Percentiles rank a stretch among this genome's conserved stretches.
Evolutionary conservation across 2,329 filamentous ascomycete species (phyloP).

Genomic region (Beauveria caledonica): DNA sequence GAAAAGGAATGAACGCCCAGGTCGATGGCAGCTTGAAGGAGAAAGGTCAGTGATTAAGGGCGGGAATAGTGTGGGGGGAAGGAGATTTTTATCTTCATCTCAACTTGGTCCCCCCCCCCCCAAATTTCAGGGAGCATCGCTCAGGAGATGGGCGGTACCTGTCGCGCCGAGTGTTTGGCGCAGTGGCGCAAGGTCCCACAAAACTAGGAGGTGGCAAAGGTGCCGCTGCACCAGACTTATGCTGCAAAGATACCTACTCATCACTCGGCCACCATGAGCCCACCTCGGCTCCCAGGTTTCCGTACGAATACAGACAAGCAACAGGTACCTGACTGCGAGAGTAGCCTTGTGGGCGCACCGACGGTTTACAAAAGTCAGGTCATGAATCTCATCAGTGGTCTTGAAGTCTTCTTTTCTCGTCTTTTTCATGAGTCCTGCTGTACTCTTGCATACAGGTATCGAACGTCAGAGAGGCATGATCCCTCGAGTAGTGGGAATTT

Average conservation of each 20-base stretch:
- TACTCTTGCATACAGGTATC: too few species aligned
- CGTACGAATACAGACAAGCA: too few species aligned
- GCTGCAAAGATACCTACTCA: not conserved
- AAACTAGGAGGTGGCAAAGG: not conserved
- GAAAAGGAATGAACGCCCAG: not conserved
- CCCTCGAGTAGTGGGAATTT: too few species aligned
- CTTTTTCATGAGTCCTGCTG: too few species aligned
- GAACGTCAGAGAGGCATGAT: too few species aligned
- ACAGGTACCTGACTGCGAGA: too few species aligned
- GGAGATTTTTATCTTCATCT: slow-evolving; percentile 10
- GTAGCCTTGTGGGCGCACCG: too few species aligned
- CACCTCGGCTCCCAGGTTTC: too few species aligned
- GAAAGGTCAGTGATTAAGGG: slow-evolving; percentile 10
- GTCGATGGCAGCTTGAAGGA: not conserved
- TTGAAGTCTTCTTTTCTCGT: too few species aligned
- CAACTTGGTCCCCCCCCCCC: not conserved
- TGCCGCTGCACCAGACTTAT: not conserved
- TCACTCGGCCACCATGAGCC: too few species aligned
- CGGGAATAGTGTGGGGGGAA: slow-evolving; percentile 6
- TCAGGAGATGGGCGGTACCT: slow-evolving; percentile 7
- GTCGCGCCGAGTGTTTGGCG: not conserved
- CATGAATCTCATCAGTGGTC: too few species aligned
- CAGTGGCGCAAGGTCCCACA: not conserved
- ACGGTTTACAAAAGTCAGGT: too few species aligned
- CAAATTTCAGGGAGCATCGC: not conserved